Conservation (phyloP, 1,139 yeast species). For the Tardiomyces blankii region DNA sequence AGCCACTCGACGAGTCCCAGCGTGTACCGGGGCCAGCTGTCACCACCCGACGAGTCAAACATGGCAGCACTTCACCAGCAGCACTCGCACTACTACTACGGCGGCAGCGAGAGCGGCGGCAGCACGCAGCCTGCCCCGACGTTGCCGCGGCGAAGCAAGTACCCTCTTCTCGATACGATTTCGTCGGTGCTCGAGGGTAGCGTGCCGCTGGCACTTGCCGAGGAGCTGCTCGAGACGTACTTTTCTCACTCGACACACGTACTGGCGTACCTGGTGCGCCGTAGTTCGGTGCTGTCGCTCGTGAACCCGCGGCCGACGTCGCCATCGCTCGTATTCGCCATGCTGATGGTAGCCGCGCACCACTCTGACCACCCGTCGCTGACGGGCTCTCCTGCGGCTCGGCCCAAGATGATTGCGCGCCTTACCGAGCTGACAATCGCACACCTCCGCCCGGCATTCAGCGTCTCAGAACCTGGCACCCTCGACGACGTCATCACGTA, state of each 20-base stretch:
- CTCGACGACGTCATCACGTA: conserved; percentile 31
- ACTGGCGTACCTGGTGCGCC: conserved; percentile 20
- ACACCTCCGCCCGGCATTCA: conserved; percentile 17
- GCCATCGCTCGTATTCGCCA: conserved; percentile 24
- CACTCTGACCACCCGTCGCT: conserved; percentile 30
- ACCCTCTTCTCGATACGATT: conserved; percentile 21
- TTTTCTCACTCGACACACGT: conserved; percentile 25
- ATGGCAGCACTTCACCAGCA: background rate
- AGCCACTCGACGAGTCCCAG: background rate
- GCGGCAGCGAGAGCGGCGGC: conserved; percentile 1
- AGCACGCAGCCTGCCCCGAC: conserved; percentile 1
- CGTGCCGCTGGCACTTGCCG: conserved; percentile 25
- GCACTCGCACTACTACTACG: background rate
- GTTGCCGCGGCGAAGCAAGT: conserved; percentile 7
- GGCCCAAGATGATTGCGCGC: conserved; percentile 18
- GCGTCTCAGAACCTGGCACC: conserved; percentile 18
- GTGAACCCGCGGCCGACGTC: conserved; percentile 22
- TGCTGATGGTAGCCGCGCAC: conserved; percentile 28
- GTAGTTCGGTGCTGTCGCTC: conserved; percentile 12
- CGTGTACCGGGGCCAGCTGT: background rate
- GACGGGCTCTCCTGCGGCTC: conserved; percentile 21
- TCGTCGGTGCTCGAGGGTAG: conserved; percentile 11
- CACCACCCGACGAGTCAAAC: background rate
- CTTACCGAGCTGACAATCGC: conserved; percentile 20
- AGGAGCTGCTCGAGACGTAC: conserved; percentile 28